Evolutionary conservation across 2,329 filamentous ascomycete genomes (phyloP).

Genomic region (Phoma sp.): DNA sequence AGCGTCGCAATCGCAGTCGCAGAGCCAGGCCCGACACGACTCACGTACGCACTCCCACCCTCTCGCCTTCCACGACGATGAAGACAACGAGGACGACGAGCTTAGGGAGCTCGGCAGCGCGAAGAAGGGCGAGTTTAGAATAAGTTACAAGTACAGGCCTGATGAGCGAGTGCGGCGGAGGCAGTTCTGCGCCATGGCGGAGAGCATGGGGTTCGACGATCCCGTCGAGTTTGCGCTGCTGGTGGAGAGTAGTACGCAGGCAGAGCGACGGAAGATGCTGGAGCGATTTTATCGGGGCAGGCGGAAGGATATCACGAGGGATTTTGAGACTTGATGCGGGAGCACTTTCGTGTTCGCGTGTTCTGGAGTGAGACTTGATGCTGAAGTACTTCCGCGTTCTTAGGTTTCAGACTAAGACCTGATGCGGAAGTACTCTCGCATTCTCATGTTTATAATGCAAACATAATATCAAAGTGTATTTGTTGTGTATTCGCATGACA

Average conservation of each 20-base stretch:
- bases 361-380: no score
- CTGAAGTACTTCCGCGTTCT: no score
- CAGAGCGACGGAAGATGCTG: slow-evolving; percentile 77
- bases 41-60: slow-evolving; percentile 13
- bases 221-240: slow-evolving; percentile 86
- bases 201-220: slow-evolving; percentile 75
- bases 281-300: slow-evolving; percentile 80
- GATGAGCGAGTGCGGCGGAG: slow-evolving; percentile 75
- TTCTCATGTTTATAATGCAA: no score
- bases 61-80: not conserved
- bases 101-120: slow-evolving; percentile 18
- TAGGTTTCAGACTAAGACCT: no score
- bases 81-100: slow-evolving; percentile 24
- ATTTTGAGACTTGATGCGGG: no score
- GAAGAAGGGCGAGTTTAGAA: slow-evolving; percentile 47
- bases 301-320: slow-evolving; percentile 54
- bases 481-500: no score
- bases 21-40: slow-evolving; percentile 27
- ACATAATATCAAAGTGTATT: no score
- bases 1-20: slow-evolving; percentile 53
- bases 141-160: slow-evolving; percentile 72
- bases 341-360: no score
- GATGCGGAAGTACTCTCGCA: no score
- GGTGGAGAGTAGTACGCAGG: slow-evolving; percentile 90
- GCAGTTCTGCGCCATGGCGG: slow-evolving; percentile 92